phyloP scores from a whole-genome alignment of 1,284 basidiomycete genomes.

The Ceratobasidium sp. region DNA sequence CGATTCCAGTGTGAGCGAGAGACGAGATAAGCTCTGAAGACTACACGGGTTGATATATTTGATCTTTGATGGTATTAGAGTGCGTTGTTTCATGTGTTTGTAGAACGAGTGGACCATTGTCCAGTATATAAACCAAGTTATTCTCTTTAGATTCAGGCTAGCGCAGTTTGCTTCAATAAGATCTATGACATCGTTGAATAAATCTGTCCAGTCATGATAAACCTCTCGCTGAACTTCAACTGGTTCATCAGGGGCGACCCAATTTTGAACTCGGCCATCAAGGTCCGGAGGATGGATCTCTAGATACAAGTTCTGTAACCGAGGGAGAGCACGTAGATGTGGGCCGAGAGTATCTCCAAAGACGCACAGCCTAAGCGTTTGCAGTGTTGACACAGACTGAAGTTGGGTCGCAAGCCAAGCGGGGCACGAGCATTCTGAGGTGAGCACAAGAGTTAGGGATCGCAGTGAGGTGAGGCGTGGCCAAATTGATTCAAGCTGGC shows the following conservation, averaged over 20 bases:
- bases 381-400: background rate
- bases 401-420: conserved; percentile 4
- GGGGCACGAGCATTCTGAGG: background rate
- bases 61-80: background rate
- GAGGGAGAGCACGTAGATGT: background rate
- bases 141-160: background rate
- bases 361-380: background rate
- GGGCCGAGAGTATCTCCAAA: conserved; percentile 12
- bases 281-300: conserved; percentile 7
- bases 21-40: background rate
- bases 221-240: background rate
- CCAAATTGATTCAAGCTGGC: conserved; percentile 13
- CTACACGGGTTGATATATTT: background rate
- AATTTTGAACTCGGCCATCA: background rate
- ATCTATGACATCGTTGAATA: conserved; percentile 23
- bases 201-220: conserved; percentile 17
- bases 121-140: conserved; percentile 10
- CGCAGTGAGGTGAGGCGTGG: conserved; percentile 2
- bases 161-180: background rate
- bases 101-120: conserved; percentile 29
- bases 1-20: conserved; percentile 20
- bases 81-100: background rate
- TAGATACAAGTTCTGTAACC: conserved; percentile 1
- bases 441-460: conserved; percentile 3
- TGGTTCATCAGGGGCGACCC: background rate